These are phyloP conservation scores for Ustilago bromivora DNA, from an alignment of 1,284 basidiomycete genomes.

Conservation along the genomic window DNA sequence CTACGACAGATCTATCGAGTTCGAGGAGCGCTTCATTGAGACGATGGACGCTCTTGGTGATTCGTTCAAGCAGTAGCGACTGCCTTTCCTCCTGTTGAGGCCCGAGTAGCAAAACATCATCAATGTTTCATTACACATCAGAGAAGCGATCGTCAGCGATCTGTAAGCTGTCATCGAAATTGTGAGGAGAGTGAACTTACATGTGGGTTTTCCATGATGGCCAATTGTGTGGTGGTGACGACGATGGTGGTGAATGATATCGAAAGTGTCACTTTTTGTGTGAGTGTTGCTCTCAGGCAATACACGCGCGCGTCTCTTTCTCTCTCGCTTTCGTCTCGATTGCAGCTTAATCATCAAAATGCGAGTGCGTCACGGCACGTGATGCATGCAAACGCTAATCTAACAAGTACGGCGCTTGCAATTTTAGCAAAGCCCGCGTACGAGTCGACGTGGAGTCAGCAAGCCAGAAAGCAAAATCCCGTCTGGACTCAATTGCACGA, in stretches of 20 bases:
- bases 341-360: not conserved
- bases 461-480: too few relatives aligned
- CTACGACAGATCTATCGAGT: slow-evolving; percentile 79
- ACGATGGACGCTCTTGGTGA: slow-evolving; percentile 87
- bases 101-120: not conserved
- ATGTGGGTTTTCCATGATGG: slow-evolving; percentile 44
- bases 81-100: slow-evolving; percentile 83
- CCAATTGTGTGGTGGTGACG: not conserved
- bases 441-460: slow-evolving; percentile 42
- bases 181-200: slow-evolving; percentile 12
- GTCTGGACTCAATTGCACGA: too few relatives aligned
- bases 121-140: not conserved
- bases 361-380: slow-evolving; percentile 32
- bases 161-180: not conserved
- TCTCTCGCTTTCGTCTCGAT: slow-evolving; percentile 15
- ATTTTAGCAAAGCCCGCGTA: slow-evolving; percentile 20
- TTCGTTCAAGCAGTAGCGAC: slow-evolving; percentile 86
- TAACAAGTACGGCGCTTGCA: slow-evolving; percentile 12
- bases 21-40: slow-evolving; percentile 72
- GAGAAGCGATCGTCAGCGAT: not conserved
- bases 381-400: not conserved
- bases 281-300: slow-evolving; percentile 37
- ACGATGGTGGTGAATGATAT: slow-evolving; percentile 13
- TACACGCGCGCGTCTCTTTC: slow-evolving; percentile 28
- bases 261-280: slow-evolving; percentile 16